phyloP scores from a whole-genome alignment of 768 basidiomycete species.

The Ramaria sp. region DNA sequence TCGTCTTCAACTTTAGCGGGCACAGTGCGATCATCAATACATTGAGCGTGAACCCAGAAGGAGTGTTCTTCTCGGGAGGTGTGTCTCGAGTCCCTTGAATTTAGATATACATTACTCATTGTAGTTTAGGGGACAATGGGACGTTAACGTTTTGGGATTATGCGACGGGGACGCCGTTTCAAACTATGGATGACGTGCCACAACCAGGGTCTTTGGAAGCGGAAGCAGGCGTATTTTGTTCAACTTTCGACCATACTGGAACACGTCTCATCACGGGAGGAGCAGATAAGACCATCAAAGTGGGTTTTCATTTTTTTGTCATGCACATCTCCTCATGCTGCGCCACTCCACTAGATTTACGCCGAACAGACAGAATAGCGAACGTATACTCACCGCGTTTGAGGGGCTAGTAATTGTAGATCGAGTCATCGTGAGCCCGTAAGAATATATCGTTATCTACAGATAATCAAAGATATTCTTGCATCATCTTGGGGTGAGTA shows the following conservation, averaged over 20 bases:
- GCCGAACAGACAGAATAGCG: slow-evolving; percentile 55
- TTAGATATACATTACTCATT: neutral
- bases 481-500: no score
- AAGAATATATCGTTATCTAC: no score
- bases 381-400: no score
- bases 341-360: slow-evolving; percentile 38
- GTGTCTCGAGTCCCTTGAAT: slow-evolving; percentile 18
- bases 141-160: slow-evolving; percentile 92
- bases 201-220: slow-evolving; percentile 98
- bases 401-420: no score
- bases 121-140: slow-evolving; percentile 72
- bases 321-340: neutral
- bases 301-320: slow-evolving; percentile 20
- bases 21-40: slow-evolving; percentile 99
- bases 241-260: slow-evolving; percentile 93
- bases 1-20: slow-evolving; percentile 93
- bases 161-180: slow-evolving; percentile 88
- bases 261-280: slow-evolving; percentile 91
- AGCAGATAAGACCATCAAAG: slow-evolving; percentile 99
- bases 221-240: slow-evolving; percentile 93
- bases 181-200: slow-evolving; percentile 85
- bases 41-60: slow-evolving; percentile 85
- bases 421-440: no score
- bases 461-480: no score
- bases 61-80: slow-evolving; percentile 97